Base-by-base conservation (phyloP, 192 early-diverging fungal species). In the Entophlyctis helioformis region DNA sequence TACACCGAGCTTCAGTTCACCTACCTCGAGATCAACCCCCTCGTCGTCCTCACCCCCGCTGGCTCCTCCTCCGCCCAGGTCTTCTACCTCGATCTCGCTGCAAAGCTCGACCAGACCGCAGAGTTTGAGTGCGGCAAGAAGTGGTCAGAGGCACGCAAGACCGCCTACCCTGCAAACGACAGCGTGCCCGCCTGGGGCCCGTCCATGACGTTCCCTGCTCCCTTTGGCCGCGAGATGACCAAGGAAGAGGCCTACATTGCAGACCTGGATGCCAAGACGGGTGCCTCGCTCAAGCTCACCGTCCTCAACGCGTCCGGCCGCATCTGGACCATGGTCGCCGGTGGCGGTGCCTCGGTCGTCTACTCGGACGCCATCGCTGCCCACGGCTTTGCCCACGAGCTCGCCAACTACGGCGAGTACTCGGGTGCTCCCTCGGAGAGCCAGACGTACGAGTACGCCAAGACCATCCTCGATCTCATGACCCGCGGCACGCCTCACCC, bases 361-460 rank as follows among this genome's bases (percentile, higher is more conserved):
- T 98, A 94, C 67, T 87, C 89, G 24, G 95, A 98, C 64, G 95
- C 95, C 27, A 98, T 98, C 63, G 91, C 95, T n/a, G 89, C 89
- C 36, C 80, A 87, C 34, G 95, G 95, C 26, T 92, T 66, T 46
- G 89, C 95, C 4, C 53, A 78, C 58, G 91, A 98, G 67, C 76
- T 98, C 21, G 95, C 95, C 67, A 98, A 98, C 77, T 98, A 98
- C 67, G 95, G 95, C 59, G 95, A 98, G 71, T 98, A 98, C 80
- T 98, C 95, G 40, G 95, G 95, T 39, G 95, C 95, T 24, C 95
- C 95, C 4, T 90, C 91, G n/a, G 95, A 98, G 68, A 85, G 82
- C 22, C 95, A 98, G 72, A 98, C 95, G 18, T 98, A 96, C 62
- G 95, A 98, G 69, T 98, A 96, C 63, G 89, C 90, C 54, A 94